Base-by-base conservation (phyloP, 495 filamentous ascomycete genomes). In the Hypoxylon subgilvum region DNA sequence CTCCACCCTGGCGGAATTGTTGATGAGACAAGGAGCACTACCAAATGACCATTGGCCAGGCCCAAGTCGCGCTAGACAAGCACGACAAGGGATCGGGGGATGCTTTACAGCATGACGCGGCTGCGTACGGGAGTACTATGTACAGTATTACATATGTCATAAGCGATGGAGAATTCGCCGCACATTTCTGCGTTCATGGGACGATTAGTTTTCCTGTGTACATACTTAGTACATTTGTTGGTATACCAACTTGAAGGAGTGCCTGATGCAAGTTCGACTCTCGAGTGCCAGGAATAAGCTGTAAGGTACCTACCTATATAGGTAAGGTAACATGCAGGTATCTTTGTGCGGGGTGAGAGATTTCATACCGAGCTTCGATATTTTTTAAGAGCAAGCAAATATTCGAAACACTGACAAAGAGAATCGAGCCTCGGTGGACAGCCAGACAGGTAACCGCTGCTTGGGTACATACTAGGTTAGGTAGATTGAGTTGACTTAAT, bases 51-150 rank as follows among this genome's bases (percentile, higher is more conserved):
- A 74, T 73, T 74, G 71, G 71, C 53, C 64, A 55, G 54, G 19
- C 1, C 54, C 38, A 57, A 43, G 53, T 57, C 69, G 59, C 73
- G 74, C 74, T 75, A 74, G 56, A 68, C 71, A 71, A 64, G 72
- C 56, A 65, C 50, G 38, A 65, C 53, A 60, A 56, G 63, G 65
- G 42, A 57, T 53, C 49, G 49, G 61, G 38, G 39, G 43, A 46
- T 51, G 49, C 61, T 64, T 59, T 32, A 64, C 54, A 64, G 61
- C 49, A 64, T 64, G 61, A 64, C 61, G 61, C 61, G 61, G 54
- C 61, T 35, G 36, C 32, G 23, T 53, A 63, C 49, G 53, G 49
- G 39, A 13, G 27, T 46, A 34, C 28, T 30, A 10, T 10, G 57
- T 52, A 63, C 53, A 44, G 32, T 49, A 28, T 19, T n/a, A 34